Evolutionary conservation across 345 rosid genomes (phyloP).

Genomic region (Reutealis trisperma): DNA sequence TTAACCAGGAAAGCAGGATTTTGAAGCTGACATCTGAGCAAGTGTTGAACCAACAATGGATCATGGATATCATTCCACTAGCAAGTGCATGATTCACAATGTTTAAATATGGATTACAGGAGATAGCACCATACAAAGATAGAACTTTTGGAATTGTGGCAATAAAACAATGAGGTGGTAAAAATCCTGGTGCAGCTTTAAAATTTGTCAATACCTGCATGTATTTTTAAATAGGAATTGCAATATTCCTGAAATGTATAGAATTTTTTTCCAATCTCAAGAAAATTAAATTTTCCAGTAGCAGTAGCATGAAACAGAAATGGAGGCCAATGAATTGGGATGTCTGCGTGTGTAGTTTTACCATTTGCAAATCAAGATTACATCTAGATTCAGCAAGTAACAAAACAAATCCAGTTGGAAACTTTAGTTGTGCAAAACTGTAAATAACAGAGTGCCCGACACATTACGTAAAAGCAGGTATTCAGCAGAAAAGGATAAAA

Average conservation of each 20-base stretch:
- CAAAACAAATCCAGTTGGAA: no score
- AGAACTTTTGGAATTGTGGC: background rate
- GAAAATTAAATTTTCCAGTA: background rate
- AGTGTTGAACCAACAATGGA: no score
- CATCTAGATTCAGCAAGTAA: no score
- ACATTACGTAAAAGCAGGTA: no score
- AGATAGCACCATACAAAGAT: background rate
- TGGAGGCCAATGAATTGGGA: no score
- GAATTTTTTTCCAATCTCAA: background rate
- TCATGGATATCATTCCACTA: background rate
- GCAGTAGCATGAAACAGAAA: no score
- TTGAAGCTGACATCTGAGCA: background rate
- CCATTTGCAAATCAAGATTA: no score
- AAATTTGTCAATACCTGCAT: background rate
- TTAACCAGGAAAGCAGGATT: background rate
- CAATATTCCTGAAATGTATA: slow-evolving; percentile 23
- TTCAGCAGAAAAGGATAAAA: no score
- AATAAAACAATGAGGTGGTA: background rate
- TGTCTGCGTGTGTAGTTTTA: no score
- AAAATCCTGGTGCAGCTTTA: background rate
- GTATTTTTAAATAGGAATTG: slow-evolving; percentile 10
- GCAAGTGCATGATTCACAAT: no score
- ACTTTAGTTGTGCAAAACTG: no score
- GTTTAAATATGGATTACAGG: background rate
- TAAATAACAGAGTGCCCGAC: no score